Base-by-base conservation (phyloP, 495 filamentous ascomycete species). In the Cercophora scortea region DNA sequence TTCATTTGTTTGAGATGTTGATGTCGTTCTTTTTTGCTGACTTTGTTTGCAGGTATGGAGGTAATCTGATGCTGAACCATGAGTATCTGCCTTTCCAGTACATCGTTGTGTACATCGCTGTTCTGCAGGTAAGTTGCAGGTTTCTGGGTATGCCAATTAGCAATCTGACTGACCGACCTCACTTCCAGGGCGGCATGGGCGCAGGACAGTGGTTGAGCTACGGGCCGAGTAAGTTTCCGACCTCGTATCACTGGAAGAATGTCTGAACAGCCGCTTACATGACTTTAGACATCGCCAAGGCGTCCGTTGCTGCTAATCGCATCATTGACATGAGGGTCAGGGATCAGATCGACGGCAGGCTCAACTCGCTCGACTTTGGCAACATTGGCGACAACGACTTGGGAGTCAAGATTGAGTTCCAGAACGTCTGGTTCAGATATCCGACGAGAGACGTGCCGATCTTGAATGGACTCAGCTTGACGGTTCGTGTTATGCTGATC, bases 401-500 rank as follows among this genome's bases (percentile, higher is more conserved):
- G 42, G 81, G 78, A 0, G 74, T 76, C 33, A 70, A 70, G 44
- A 71, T 87, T 32, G 74, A 79, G 42, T 70, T 88, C 42, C 60
- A 70, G 35, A 66, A 83, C 35, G 72, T 88, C 4, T 70, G 78
- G 52, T 87, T 87, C 59, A 68, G 62, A 51, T 88, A 88, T 51
- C 70, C 79, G 0, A 80, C 75, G 1, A 66, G 79, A 16, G 69
- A 80, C 12, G 64, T 71, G 0, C 71, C 73, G 0, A 70, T 84
- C 0, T 73, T 86, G 46, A 65, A 65, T 4, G 70, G 71, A 10
- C 56, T 81, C 34, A 78, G 63, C 43, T 45, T 87, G 32, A 78
- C 68, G 17, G 72, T 73, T 49, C 60, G 70, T 40, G 15, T 12
- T 3, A 13, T 3, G 17, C 13, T 32, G 9, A 0, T 17, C 10